Evolutionary conservation across 2,329 filamentous ascomycete genomes (phyloP).

Genomic region (Lasiodiplodia gonubiensis): DNA sequence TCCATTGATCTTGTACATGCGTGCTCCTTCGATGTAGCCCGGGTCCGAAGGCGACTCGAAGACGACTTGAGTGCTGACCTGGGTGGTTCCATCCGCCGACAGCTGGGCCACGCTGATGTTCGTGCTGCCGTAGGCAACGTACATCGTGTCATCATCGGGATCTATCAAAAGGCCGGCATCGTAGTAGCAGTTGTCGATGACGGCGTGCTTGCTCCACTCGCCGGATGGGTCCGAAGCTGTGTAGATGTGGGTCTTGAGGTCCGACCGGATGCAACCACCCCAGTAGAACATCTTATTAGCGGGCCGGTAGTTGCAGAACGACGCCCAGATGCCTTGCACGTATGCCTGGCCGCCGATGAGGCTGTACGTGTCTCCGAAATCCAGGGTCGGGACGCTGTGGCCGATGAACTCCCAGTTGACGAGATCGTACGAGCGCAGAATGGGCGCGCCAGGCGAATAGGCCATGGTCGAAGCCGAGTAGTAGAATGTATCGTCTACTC

Average conservation of each 20-base stretch:
- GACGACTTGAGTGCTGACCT: conserved; percentile 54
- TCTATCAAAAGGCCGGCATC: conserved; percentile 65
- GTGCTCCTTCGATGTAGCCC: conserved; percentile 56
- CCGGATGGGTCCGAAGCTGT: conserved; percentile 50
- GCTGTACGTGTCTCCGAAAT: conserved; percentile 54
- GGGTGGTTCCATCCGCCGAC: conserved; percentile 53
- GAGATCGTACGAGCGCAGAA: conserved; percentile 62
- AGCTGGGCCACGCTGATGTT: conserved; percentile 60
- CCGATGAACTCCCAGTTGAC: conserved; percentile 55
- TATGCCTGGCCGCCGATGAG: conserved; percentile 55
- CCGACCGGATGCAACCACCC: conserved; percentile 61
- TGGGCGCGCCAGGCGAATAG: conserved; percentile 62
- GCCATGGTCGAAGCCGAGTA: conserved; percentile 63
- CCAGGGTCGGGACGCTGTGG: conserved; percentile 47
- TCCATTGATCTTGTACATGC: conserved; percentile 64
- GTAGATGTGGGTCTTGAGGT: conserved; percentile 58
- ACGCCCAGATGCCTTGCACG: conserved; percentile 63
- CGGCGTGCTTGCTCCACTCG: conserved; percentile 50
- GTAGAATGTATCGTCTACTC: conserved; percentile 58
- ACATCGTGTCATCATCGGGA: conserved; percentile 62
- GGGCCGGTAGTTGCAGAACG: conserved; percentile 58
- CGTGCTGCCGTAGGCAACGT: conserved; percentile 60
- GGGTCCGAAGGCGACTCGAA: conserved; percentile 46
- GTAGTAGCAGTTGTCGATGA: conserved; percentile 59
- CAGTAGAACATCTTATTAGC: conserved; percentile 61